phyloP scores from a whole-genome alignment of 2,329 filamentous ascomycete species.

The Coniochaeta sp. region DNA sequence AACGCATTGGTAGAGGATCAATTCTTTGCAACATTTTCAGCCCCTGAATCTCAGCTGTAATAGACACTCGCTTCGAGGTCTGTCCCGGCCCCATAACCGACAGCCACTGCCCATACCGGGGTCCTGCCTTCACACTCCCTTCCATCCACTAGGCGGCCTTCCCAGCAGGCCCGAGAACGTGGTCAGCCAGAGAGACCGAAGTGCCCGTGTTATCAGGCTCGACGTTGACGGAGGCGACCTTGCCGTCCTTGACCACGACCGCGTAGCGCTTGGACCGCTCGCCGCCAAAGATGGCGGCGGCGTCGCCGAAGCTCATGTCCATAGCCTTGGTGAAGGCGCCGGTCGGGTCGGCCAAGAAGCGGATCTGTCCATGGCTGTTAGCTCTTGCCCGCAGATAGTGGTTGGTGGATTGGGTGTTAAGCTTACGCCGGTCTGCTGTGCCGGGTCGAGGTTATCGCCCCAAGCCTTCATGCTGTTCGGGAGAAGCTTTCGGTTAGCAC shows the following conservation, averaged over 20 bases:
- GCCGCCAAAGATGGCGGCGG: slow-evolving; percentile 70
- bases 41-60: too few relatives aligned
- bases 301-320: slow-evolving; percentile 71
- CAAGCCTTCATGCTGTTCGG: slow-evolving; percentile 76
- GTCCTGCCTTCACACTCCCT: neutral
- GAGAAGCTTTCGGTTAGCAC: neutral
- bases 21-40: too few relatives aligned
- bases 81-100: too few relatives aligned
- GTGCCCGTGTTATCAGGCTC: slow-evolving; percentile 87
- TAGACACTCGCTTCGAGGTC: too few relatives aligned
- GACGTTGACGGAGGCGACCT: slow-evolving; percentile 72
- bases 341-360: slow-evolving; percentile 79
- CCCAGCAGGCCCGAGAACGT: slow-evolving; percentile 30
- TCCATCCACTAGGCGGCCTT: neutral
- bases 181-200: slow-evolving; percentile 40
- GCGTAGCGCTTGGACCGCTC: slow-evolving; percentile 83
- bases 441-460: slow-evolving; percentile 69
- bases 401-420: neutral
- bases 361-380: slow-evolving; percentile 50
- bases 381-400: neutral
- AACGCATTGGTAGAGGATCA: too few relatives aligned
- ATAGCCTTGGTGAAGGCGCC: slow-evolving; percentile 76
- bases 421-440: slow-evolving; percentile 67
- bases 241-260: slow-evolving; percentile 74
- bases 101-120: neutral